Evolutionary conservation across 139 green algal species (phyloP), one percentile per base, ranked within the genome.

Genomic region (Ostreobium quekettii): DNA sequence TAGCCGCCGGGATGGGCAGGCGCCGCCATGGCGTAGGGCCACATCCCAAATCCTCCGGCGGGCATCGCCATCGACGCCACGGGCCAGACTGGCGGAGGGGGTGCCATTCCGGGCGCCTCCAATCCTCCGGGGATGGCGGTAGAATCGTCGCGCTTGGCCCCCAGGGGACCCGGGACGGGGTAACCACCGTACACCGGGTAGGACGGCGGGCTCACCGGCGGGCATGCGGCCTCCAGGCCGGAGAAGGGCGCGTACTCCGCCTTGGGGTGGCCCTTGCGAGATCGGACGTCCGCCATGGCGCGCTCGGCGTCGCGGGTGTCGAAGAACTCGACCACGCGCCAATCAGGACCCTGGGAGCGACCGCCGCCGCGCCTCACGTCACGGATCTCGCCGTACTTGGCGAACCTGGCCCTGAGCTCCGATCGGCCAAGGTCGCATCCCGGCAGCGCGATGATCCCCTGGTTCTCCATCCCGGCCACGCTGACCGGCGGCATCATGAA

Each of bases 271-370:
- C 47, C 59, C 30, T 31, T 5, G 59, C 8, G 19, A 65, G 58
- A 65, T 28, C 53, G 49, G 35, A 68, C 19, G 11, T 68, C 61
- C 4, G 19, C 6, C 24, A 73, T 57, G 36, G 71, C 71, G 15
- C 24, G 26, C 47, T 73, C 63, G 31, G 71, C 71, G 32, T 61
- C 36, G 26, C 64, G 64, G 36, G 56, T 29, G 56, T 76, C 71
- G 48, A 47, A 76, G 32, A 66, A 76, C 46, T 76, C 71, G 4
- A 76, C 64, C 24, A 72, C 46, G 22, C 39, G 36, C 8, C 39
- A 33, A 6, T 73, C 42, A 11, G 35, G 49, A 65, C 47, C 60
- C 31, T 63, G 26, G 4, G 66, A 36, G n/a, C n/a, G n/a, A n/a
- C n/a, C n/a, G n/a, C 24, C 60, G 33, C 57, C 37, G 28, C 5